Percentiles rank a stretch among this genome's conserved stretches.
phyloP scores from a whole-genome alignment of 331 rosid genomes.

The Erythrophleum ivorense region DNA sequence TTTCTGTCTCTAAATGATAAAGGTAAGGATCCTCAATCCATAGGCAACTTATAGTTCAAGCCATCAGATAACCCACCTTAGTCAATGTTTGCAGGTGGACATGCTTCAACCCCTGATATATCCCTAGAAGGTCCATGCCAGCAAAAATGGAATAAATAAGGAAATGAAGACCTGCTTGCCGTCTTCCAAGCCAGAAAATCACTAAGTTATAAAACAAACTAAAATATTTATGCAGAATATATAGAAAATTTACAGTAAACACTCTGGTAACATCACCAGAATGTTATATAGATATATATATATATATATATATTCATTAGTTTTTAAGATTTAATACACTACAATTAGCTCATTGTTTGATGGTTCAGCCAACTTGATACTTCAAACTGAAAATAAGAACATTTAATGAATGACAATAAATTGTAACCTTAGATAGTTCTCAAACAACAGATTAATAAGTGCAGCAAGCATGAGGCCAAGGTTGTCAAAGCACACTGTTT shows the following conservation, averaged over 20 bases:
- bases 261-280: slow-evolving; percentile 1
- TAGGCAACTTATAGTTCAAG: slow-evolving; percentile 31
- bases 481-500: slow-evolving; percentile 95
- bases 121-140: slow-evolving; percentile 83
- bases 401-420: slow-evolving; percentile 9
- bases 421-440: slow-evolving; percentile 64
- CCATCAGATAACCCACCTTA: slow-evolving; percentile 61
- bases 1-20: background rate
- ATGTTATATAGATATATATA: too few species aligned
- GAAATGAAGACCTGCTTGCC: slow-evolving; percentile 65
- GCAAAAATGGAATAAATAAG: slow-evolving; percentile 80
- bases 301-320: background rate
- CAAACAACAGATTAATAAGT: slow-evolving; percentile 62
- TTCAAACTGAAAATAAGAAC: slow-evolving; percentile 13
- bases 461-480: slow-evolving; percentile 88
- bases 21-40: background rate
- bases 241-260: background rate
- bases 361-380: slow-evolving; percentile 14
- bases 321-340: background rate
- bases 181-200: slow-evolving; percentile 50
- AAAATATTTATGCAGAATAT: slow-evolving; percentile 30
- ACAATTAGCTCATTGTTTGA: slow-evolving; percentile 10
- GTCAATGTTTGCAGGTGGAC: slow-evolving; percentile 87
- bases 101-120: slow-evolving; percentile 81
- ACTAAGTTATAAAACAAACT: slow-evolving; percentile 41